Evolutionary conservation across 2,329 filamentous ascomycete species (phyloP).

Genomic region (Ophiocordyceps camponoti-leonardi): DNA sequence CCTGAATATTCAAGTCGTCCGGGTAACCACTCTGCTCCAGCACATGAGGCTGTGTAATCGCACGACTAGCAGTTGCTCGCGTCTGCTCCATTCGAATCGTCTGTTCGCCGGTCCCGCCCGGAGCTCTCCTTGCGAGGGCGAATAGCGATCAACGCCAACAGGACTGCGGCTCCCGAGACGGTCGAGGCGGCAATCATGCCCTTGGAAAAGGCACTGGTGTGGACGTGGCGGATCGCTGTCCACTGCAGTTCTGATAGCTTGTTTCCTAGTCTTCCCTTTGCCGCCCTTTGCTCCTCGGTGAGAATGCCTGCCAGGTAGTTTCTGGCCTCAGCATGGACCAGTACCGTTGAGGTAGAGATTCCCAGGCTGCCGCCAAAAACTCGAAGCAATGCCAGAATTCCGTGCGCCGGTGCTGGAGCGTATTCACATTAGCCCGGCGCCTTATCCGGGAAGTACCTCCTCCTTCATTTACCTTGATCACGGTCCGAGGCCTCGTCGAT

Average conservation of each 20-base stretch:
- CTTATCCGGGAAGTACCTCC: constrained; percentile 1
- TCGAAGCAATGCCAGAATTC: constrained; percentile 31
- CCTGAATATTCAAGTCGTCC: not conserved
- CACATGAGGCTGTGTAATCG: not conserved
- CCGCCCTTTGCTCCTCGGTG: constrained; percentile 11
- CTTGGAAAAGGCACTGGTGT: constrained; percentile 24
- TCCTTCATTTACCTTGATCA: constrained; percentile 24
- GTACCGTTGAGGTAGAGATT: constrained; percentile 32
- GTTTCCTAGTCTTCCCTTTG: constrained; percentile 7
- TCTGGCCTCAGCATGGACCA: constrained; percentile 17
- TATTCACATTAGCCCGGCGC: not conserved
- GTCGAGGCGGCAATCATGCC: constrained; percentile 29
- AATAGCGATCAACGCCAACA: constrained; percentile 22
- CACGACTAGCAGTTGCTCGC: not conserved
- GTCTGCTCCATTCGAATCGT: not conserved
- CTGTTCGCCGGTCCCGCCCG: not conserved
- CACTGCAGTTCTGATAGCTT: constrained; percentile 12
- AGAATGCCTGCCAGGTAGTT: constrained; percentile 12
- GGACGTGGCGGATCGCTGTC: constrained; percentile 17
- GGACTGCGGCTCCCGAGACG: constrained; percentile 20
- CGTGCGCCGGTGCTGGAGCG: constrained; percentile 29
- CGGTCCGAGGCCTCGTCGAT: constrained; percentile 20
- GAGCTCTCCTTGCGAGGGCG: constrained; percentile 8
- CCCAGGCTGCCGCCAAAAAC: constrained; percentile 37
- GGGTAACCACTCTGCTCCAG: not conserved